phyloP scores from a whole-genome alignment of 2,329 filamentous ascomycete species.

The Sporothrix brasiliensis region DNA sequence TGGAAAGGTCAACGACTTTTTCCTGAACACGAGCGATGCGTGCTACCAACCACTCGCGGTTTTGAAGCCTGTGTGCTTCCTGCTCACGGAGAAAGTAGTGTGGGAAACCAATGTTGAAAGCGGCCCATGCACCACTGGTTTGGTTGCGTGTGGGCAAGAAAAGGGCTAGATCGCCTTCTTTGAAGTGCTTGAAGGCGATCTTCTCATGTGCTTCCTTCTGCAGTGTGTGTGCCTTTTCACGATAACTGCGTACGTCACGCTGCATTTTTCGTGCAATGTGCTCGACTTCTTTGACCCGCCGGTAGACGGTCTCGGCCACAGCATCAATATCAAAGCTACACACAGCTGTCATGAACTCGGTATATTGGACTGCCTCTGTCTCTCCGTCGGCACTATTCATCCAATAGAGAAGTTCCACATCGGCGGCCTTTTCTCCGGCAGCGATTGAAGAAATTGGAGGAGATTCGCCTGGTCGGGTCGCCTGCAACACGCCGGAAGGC shows the following conservation, averaged over 20 bases:
- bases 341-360: slow-evolving; percentile 71
- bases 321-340: slow-evolving; percentile 80
- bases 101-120: slow-evolving; percentile 95
- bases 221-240: slow-evolving; percentile 78
- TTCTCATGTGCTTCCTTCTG: slow-evolving; percentile 91
- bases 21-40: slow-evolving; percentile 90
- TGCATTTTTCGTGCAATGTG: slow-evolving; percentile 91
- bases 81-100: slow-evolving; percentile 97
- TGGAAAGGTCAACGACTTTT: slow-evolving; percentile 87
- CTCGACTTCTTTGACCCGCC: slow-evolving; percentile 90
- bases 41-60: slow-evolving; percentile 93
- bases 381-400: slow-evolving; percentile 68
- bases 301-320: slow-evolving; percentile 82
- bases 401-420: slow-evolving; percentile 81
- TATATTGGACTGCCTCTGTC: slow-evolving; percentile 72
- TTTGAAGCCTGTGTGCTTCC: slow-evolving; percentile 80
- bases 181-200: slow-evolving; percentile 94
- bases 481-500: background rate
- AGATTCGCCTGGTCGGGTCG: background rate
- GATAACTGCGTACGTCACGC: slow-evolving; percentile 81
- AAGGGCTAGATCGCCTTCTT: slow-evolving; percentile 90
- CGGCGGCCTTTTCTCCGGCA: slow-evolving; percentile 59
- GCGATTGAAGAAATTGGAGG: background rate
- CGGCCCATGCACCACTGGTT: slow-evolving; percentile 92
- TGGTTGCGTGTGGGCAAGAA: slow-evolving; percentile 96